Evolutionary conservation across 129 eudicot genomes (phyloP).

Genomic region (Smallanthus sonchifolius): DNA sequence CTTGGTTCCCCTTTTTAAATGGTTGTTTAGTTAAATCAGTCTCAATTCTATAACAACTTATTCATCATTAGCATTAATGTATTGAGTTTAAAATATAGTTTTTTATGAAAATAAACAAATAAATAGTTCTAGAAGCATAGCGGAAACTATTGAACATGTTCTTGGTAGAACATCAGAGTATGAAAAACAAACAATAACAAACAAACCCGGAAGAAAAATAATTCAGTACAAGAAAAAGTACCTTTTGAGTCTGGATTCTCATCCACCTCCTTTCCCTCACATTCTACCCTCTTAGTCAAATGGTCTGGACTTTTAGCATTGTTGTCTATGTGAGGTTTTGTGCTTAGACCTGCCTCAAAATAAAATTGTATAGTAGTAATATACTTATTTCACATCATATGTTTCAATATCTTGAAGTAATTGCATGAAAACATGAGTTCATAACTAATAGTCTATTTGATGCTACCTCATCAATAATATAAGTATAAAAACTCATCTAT

Average conservation of each 20-base stretch:
- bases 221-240: conserved; percentile 6
- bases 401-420: not conserved
- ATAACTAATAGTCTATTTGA: not conserved
- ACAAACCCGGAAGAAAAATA: not conserved
- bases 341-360: conserved; percentile 31
- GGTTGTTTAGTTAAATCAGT: not conserved
- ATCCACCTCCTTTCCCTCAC: conserved; percentile 35
- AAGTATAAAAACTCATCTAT: not conserved
- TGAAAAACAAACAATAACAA: not conserved
- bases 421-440: not conserved
- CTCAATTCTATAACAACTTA: not conserved
- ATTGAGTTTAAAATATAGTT: not conserved
- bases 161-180: not conserved
- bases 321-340: conserved; percentile 38
- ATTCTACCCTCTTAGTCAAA: conserved; percentile 23
- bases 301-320: conserved; percentile 21
- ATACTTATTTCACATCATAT: not conserved
- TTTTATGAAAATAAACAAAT: not conserved
- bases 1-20: no score
- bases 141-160: not conserved
- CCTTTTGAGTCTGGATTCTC: conserved; percentile 28
- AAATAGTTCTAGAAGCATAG: not conserved
- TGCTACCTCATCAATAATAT: not conserved
- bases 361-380: not conserved
- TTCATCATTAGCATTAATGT: not conserved